Evolutionary conservation across 1,284 basidiomycete species (phyloP), one percentile per base, ranked within the genome.

Genomic region (Leccinum subfulvum): DNA sequence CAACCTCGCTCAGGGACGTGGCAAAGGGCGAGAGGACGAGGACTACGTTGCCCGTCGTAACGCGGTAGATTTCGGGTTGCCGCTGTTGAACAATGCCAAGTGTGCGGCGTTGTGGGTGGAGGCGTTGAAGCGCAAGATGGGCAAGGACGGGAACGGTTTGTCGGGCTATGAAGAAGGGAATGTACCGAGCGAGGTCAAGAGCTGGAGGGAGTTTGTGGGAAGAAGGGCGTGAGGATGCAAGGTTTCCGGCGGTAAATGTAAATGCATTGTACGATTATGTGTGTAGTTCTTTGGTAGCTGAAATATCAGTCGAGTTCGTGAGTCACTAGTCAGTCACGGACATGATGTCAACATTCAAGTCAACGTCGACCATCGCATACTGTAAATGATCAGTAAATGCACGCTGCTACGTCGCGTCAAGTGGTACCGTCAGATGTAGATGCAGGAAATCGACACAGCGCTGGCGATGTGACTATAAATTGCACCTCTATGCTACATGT

Each of bases 31-130:
- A 28, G 82, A 89, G 21, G 97, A 99, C 76, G 94, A 98, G 78
- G 95, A 99, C 75, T 99, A 99, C 72, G 96, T 98, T 52, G 95
- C 97, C 60, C 86, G 63, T 63, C 91, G 94, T 68, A 95, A 94
- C 71, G 93, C 94, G 56, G 94, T 96, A 58, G 93, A 96, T 80
- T 97, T 97, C 71, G 94, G 93, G 67, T 80, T 92, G 63, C 92
- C 95, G 10, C 78, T 98, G 64, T 82, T 99, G 68, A 98, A 97
- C 81, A 95, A 98, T 76, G 87, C 95, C 61, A 88, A 89, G 65
- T 92, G 89, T 63, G 97, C 96, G 2, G 84, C 90, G 65, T 83
- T 99, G 56, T 98, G 95, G 75, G 96, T 97, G 35, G 94, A 98
- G 77, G 89, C 91, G 61, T 80, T 99, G 58, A 91, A 85, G 23